Evolutionary conservation across 345 rosid genomes (phyloP), one percentile per base, ranked within the genome.

Genomic region (Eucalyptus tenuipes): DNA sequence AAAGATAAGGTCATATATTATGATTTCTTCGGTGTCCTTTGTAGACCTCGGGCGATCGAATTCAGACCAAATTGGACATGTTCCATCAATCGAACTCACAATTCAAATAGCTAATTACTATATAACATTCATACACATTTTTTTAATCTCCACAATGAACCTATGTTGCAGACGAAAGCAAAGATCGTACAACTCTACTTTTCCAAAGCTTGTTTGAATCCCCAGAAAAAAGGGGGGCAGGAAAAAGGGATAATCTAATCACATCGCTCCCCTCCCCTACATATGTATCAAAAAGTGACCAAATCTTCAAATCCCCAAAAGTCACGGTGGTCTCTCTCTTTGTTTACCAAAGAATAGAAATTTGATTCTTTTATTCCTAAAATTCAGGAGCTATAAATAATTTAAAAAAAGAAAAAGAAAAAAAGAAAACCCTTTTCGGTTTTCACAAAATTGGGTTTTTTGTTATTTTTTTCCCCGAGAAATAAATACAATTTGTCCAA

Each of bases 401-500:
- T 10, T 75, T 20, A 1, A 4, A 40, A 8, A 20, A 9, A 17
- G 8, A 17, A 3, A 18, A 17, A 3, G 3, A 37, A 2, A 20
- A 37, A 18, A 29, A 44, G 45, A 18, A 11, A 2, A 10, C 45
- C 13, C 25, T 3, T 37, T 5, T 37, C 12, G 8, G 13, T 11
- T 24, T 75, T 20, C 1, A 75, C 84, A 75, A 75, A 75, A 75
- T 75, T 75, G 84, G 47, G 5, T 20, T 44, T 52, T 25, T 42
- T 8, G 2, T 53, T 86, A n/a, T 86, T 86, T 49, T 33, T 11
- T 11, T 6, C 2, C 37, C 57, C 86, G 18, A 40, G 7, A 40
- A 80, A 88, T 44, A 80, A 52, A 79, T 88, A 88, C 86, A 88
- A 31, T 31, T 81, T 50, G 47, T 37, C 42, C 68, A 20, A 44